These are phyloP conservation scores for Pseudoperonospora humuli DNA, from an alignment of 352 stramenopile species.

Conservation along the genomic window DNA sequence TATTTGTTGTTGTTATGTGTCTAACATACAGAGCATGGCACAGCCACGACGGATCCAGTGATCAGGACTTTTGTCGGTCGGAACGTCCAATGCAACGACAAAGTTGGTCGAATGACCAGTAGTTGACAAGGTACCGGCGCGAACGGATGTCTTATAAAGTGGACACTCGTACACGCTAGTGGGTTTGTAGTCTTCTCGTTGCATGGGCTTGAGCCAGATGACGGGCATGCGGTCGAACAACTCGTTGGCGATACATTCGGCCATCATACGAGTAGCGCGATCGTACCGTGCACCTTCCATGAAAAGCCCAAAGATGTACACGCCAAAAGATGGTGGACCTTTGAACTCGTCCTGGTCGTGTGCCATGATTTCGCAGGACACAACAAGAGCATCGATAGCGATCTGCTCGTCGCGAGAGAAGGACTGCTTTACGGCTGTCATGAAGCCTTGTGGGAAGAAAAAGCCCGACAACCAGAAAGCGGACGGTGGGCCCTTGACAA, in stretches of 20 bases:
- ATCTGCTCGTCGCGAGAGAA: slow-evolving; percentile 87
- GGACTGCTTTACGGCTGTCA: slow-evolving; percentile 92
- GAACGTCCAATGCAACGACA: slow-evolving; percentile 79
- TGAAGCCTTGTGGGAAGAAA: slow-evolving; percentile 94
- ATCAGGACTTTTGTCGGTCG: slow-evolving; percentile 72
- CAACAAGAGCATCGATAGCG: slow-evolving; percentile 87
- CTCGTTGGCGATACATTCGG: slow-evolving; percentile 83
- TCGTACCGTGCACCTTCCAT: slow-evolving; percentile 92
- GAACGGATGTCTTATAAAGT: slow-evolving; percentile 90
- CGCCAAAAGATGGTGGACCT: slow-evolving; percentile 61
- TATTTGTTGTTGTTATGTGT: slow-evolving; percentile 57
- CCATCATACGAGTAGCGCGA: slow-evolving; percentile 58
- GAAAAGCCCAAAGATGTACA: slow-evolving; percentile 92
- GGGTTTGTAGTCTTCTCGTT: slow-evolving; percentile 63
- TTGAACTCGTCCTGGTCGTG: slow-evolving; percentile 69
- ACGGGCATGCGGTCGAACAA: slow-evolving; percentile 89
- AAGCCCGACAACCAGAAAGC: slow-evolving; percentile 91
- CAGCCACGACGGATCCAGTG: slow-evolving; percentile 92
- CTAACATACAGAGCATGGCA: slow-evolving; percentile 91
- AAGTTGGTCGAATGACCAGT: slow-evolving; percentile 94
- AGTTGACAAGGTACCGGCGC: slow-evolving; percentile 88
- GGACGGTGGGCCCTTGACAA: slow-evolving; percentile 67
- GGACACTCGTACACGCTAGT: slow-evolving; percentile 85
- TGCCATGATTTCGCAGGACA: slow-evolving; percentile 75
- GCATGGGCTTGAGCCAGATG: slow-evolving; percentile 87